phyloP scores from a whole-genome alignment of 306 rosid genomes.

The Prunus padus region DNA sequence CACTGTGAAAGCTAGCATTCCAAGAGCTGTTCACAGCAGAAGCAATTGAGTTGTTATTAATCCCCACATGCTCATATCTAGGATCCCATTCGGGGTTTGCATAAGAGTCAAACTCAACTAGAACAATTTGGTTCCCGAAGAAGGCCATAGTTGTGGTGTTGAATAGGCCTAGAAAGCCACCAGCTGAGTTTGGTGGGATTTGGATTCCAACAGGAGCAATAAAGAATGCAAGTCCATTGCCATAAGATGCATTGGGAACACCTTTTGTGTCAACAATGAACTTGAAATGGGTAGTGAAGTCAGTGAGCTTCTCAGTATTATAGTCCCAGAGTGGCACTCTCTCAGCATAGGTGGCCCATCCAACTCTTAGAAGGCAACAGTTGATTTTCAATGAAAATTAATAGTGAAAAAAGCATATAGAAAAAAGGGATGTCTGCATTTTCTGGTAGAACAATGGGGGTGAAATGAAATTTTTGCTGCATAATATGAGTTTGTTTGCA shows the following conservation, averaged over 20 bases:
- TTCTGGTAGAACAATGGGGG: background rate
- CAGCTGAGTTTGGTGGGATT: constrained; percentile 11
- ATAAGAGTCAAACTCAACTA: constrained; percentile 3
- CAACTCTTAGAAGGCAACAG: constrained; percentile 13
- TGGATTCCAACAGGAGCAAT: constrained; percentile 11
- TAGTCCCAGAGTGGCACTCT: constrained; percentile 38
- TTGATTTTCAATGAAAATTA: no score
- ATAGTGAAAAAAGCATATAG: background rate
- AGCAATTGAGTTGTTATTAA: constrained; percentile 19
- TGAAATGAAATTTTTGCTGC: background rate
- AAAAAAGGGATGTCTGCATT: background rate
- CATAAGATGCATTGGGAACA: background rate
- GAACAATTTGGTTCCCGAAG: background rate
- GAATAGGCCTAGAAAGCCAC: constrained; percentile 9
- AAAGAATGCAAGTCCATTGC: constrained; percentile 6
- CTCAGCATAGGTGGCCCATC: constrained; percentile 31
- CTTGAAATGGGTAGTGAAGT: constrained; percentile 41
- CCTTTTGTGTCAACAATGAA: constrained; percentile 19
- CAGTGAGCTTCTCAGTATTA: constrained; percentile 21
- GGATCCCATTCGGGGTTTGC: constrained; percentile 10
- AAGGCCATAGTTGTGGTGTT: constrained; percentile 5
- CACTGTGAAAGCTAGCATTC: constrained; percentile 12
- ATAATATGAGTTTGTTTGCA: background rate
- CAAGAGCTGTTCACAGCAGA: background rate
- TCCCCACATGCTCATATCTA: constrained; percentile 36